Percentiles rank a stretch among this genome's conserved stretches.
These are phyloP conservation scores for Halenospora varia DNA, from an alignment of 495 filamentous ascomycete species.

Conservation along the genomic window DNA sequence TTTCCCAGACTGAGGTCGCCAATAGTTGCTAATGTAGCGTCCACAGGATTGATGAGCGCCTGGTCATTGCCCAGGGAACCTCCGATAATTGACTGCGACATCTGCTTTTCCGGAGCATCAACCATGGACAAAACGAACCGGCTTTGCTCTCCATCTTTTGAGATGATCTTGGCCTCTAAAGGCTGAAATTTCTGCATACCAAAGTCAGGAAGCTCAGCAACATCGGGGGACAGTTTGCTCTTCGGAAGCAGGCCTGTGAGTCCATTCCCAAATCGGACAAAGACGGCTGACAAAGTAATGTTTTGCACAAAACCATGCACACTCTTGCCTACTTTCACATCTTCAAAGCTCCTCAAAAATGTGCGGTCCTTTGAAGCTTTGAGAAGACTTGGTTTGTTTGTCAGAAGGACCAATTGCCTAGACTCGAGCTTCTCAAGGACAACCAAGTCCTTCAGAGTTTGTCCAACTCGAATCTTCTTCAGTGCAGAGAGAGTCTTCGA, in stretches of 20 bases:
- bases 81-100: slow-evolving; percentile 3
- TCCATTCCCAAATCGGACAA: slow-evolving; percentile 77
- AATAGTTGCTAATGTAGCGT: slow-evolving; percentile 57
- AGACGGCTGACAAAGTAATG: slow-evolving; percentile 70
- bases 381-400: slow-evolving; percentile 76
- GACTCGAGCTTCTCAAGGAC: slow-evolving; percentile 74
- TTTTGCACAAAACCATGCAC: slow-evolving; percentile 83
- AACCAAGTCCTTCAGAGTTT: slow-evolving; percentile 76
- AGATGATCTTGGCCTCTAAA: slow-evolving; percentile 62
- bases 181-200: slow-evolving; percentile 70
- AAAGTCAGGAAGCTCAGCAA: slow-evolving; percentile 63
- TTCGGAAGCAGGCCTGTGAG: slow-evolving; percentile 75
- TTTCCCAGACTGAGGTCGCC: slow-evolving; percentile 72
- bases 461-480: slow-evolving; percentile 76
- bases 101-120: slow-evolving; percentile 30
- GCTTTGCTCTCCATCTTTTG: slow-evolving; percentile 52
- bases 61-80: slow-evolving; percentile 26
- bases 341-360: slow-evolving; percentile 62
- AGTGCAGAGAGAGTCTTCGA: slow-evolving; percentile 69
- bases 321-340: slow-evolving; percentile 61
- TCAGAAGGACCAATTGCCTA: slow-evolving; percentile 67
- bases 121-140: slow-evolving; percentile 61
- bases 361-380: slow-evolving; percentile 63
- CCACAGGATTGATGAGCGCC: slow-evolving; percentile 62
- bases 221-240: slow-evolving; percentile 64